Conservation (phyloP, 352 stramenopile genomes). For the Phytopythium helicoides region DNA sequence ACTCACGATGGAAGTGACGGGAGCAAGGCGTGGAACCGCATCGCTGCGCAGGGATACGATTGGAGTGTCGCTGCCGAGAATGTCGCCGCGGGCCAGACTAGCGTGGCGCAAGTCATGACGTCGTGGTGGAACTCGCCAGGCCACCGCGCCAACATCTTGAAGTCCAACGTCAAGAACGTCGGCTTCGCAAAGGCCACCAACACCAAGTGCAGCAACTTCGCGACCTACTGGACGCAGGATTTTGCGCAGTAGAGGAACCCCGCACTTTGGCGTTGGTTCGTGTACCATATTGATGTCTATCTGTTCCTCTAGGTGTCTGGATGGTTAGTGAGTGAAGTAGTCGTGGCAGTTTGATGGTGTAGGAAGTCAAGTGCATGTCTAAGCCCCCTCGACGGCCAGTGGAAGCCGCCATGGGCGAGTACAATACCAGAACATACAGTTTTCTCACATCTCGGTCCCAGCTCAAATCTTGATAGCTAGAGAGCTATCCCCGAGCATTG, state of each 20-base stretch:
- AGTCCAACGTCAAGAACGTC: slow-evolving; percentile 20
- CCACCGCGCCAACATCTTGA: slow-evolving; percentile 48
- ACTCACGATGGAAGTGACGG: slow-evolving; percentile 39
- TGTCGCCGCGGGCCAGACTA: slow-evolving; percentile 45
- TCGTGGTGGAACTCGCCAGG: slow-evolving; percentile 48
- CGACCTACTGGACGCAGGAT: slow-evolving; percentile 37
- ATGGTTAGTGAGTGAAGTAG: background rate
- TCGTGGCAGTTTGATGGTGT: no score
- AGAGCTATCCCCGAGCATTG: background rate
- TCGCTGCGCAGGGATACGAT: slow-evolving; percentile 30
- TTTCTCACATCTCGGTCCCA: background rate
- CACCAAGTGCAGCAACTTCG: slow-evolving; percentile 17
- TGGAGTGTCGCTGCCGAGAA: slow-evolving; percentile 46
- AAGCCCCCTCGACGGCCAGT: background rate
- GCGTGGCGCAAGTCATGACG: slow-evolving; percentile 39
- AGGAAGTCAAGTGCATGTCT: slow-evolving; percentile 2
- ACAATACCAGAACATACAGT: background rate
- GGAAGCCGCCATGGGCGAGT: background rate
- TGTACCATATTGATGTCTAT: background rate
- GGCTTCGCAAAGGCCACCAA: slow-evolving; percentile 33
- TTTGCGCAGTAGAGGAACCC: slow-evolving; percentile 9
- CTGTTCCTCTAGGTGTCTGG: background rate
- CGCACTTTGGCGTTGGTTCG: background rate
- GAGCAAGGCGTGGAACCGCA: slow-evolving; percentile 33
- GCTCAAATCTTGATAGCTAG: background rate